A percentile compares a stretch with the other conserved stretches of the same genome.
Conservation (phyloP, 495 filamentous ascomycete genomes). For the Penicillium soppii region DNA sequence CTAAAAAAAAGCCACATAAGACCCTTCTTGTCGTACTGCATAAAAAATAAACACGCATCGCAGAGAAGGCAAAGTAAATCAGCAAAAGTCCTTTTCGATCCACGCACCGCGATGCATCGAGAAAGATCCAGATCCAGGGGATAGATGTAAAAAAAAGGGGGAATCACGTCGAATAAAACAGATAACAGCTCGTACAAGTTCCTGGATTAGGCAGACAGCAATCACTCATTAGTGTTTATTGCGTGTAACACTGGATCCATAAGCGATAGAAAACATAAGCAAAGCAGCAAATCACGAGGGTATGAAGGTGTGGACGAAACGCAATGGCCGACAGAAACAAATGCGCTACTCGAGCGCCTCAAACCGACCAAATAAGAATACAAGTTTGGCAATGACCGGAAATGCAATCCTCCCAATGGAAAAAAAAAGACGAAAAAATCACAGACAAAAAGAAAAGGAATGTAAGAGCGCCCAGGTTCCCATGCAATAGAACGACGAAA, state of each 20-base stretch:
- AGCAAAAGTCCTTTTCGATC: conserved; percentile 29
- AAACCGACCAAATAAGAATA: conserved; percentile 31
- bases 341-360: conserved; percentile 22
- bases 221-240: conserved; percentile 7
- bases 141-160: conserved; percentile 22
- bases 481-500: conserved; percentile 28
- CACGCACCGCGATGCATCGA: conserved; percentile 29
- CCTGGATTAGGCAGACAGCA: conserved; percentile 2
- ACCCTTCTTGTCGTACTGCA: conserved; percentile 21
- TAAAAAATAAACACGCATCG: conserved; percentile 15
- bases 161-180: conserved; percentile 29
- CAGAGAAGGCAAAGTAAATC: conserved; percentile 17
- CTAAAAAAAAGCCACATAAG: conserved; percentile 13
- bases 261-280: conserved; percentile 13
- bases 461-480: conserved; percentile 40
- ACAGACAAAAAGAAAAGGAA: conserved; percentile 28
- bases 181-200: conserved; percentile 5
- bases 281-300: conserved; percentile 23
- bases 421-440: conserved; percentile 14
- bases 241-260: conserved; percentile 2
- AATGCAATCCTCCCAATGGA: conserved; percentile 39
- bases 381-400: conserved; percentile 34
- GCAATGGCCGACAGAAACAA: conserved; percentile 31
- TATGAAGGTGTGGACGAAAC: conserved; percentile 31
- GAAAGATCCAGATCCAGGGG: conserved; percentile 16